Evolutionary conservation across 2,329 filamentous ascomycete species (phyloP).

Genomic region (Talaromyces amestolkiae): DNA sequence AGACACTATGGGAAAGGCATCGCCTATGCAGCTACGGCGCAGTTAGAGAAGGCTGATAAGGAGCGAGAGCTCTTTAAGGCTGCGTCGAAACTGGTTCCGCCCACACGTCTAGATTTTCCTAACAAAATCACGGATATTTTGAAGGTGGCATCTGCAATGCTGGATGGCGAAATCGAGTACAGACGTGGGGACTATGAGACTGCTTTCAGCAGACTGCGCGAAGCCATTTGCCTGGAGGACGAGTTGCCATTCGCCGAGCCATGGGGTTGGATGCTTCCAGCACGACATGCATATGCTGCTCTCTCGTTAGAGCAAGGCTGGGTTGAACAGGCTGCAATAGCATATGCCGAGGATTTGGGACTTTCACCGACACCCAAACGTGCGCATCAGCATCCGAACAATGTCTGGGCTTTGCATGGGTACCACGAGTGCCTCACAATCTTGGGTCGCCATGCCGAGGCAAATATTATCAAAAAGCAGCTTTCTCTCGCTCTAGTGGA

Average conservation of each 20-base stretch:
- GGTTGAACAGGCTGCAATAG: slow-evolving; percentile 48
- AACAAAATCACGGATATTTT: slow-evolving; percentile 63
- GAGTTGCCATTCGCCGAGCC: slow-evolving; percentile 63
- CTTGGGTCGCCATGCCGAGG: slow-evolving; percentile 41
- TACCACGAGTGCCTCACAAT: slow-evolving; percentile 64
- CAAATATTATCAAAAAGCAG: slow-evolving; percentile 42
- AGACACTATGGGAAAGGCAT: slow-evolving; percentile 64
- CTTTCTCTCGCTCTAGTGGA: slow-evolving; percentile 50
- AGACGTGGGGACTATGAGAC: slow-evolving; percentile 54
- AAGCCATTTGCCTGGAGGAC: slow-evolving; percentile 57
- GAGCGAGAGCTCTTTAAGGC: slow-evolving; percentile 51
- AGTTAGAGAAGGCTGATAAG: slow-evolving; percentile 42
- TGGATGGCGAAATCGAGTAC: slow-evolving; percentile 64
- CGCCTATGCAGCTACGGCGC: slow-evolving; percentile 58
- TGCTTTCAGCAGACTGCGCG: slow-evolving; percentile 57
- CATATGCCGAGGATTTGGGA: slow-evolving; percentile 60
- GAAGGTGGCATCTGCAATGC: slow-evolving; percentile 56
- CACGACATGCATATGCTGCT: slow-evolving; percentile 62
- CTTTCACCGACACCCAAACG: slow-evolving; percentile 42
- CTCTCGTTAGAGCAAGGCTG: slow-evolving; percentile 60
- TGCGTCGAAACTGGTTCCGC: slow-evolving; percentile 52
- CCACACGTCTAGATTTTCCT: slow-evolving; percentile 62
- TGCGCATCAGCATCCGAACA: slow-evolving; percentile 61
- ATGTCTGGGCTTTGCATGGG: slow-evolving; percentile 71
- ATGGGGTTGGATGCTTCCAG: slow-evolving; percentile 70